Base-by-base conservation (phyloP, 1,139 yeast species). In the Yamadazyma aaseri region DNA sequence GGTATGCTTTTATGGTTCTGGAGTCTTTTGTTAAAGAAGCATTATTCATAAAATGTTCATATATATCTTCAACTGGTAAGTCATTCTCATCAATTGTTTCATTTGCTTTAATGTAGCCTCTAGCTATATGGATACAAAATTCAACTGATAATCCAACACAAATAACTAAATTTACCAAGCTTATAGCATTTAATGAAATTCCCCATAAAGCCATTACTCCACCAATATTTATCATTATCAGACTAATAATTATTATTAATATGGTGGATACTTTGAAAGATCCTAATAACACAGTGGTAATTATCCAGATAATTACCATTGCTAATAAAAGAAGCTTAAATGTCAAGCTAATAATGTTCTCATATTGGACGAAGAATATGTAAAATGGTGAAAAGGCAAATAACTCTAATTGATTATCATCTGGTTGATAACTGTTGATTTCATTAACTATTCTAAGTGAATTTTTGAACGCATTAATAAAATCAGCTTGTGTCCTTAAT, bases 351-450 rank as follows among this genome's bases (percentile, higher is more conserved):
- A 81, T 62, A 23, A 92, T 80, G 0, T 82, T 65, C 27, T 69
- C 71, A 58, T 92, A 92, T 60, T 92, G 97, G 5, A 86, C 96
- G 52, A 92, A 92, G 58, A 82, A 92, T 21, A 92, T 80, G 63
- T 92, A 92, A 58, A 90, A 90, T 17, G 95, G 94, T 1, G 96
- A 86, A 57, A 86, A 90, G 0, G 96, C 95, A 72, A 85, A 92
- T 0, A 89, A 66, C n/a, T 80, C 77, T 23, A 64, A 41, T 6
- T 50, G 54, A 10, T 36, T 40, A 3, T 79, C 61, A 5, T 56
- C 51, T 3, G 79, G 60, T 6, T 56, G 51, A 40, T 53, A 58
- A 17, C 44, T 32, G 17, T 76, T 61, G 29, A 90, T 63, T 37
- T 81, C 85, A 3, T 71, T 59, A 0, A 82, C 75, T 2, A 92